Base-by-base conservation (phyloP, 805 yeast genomes). In the Metschnikowia kunwiensis region DNA sequence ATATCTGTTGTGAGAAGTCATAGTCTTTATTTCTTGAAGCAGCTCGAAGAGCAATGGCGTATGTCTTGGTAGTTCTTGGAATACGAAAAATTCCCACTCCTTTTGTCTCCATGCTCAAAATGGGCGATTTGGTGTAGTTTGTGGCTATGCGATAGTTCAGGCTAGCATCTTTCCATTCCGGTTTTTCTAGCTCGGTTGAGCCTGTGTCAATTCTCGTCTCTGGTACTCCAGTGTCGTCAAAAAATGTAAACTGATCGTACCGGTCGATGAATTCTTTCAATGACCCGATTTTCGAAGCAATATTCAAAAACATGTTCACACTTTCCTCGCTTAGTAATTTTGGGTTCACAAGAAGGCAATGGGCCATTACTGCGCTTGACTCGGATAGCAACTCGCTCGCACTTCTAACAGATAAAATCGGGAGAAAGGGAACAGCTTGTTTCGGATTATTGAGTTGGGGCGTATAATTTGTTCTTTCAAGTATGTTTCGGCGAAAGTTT, bases 311-410 rank as follows among this genome's bases (percentile, higher is more conserved):
- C 5, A 79, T 63, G 23, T 76, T 72, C 11, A 80, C 63, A 5
- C 68, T 54, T 16, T 68, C 64, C 1, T 49, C 49, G 20, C 63
- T 68, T 8, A 83, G 58, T 18, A 64, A 58, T 0, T 58, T 49
- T 0, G 81, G 80, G 29, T 63, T 57, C 22, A 57, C 52, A 14
- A 72, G 55, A 16, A 77, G 41, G 10, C 77, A 61, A 49, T 70
- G 78, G 2, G 73, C 71, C 80, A 94, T 77, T 5, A 91, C 40
- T 0, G 97, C 97, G 41, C 77, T 71, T 0, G 91, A 77, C 58
- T 91, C 97, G 0, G 82, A 79, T 27, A 83, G 36, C 1, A 86
- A 60, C 43, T 78, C 72, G 15, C 48, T 42, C 4, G 65, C 43
- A 3, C 63, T 43, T 1, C 49, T 48, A 7, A 84, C 53, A 7